A percentile compares a stretch with the other conserved stretches of the same genome.
These are phyloP conservation scores for Penicillium sp. DNA, from an alignment of 2,329 filamentous ascomycete genomes.

Conservation along the genomic window DNA sequence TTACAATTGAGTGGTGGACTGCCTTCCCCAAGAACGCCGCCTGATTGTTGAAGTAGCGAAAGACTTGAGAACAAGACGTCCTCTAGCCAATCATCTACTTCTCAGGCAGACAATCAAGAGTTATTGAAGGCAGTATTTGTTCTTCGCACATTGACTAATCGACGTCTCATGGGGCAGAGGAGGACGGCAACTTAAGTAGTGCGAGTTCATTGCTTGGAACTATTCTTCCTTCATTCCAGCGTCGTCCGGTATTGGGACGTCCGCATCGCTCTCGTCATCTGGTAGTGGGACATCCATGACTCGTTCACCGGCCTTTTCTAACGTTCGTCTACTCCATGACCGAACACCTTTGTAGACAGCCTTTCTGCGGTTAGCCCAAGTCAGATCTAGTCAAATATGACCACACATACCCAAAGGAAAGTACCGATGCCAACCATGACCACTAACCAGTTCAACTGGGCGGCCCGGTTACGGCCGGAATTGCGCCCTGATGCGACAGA, in stretches of 20 bases:
- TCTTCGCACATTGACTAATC: slow-evolving; percentile 98
- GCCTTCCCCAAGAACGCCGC: slow-evolving; percentile 29
- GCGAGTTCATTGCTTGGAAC: slow-evolving; percentile 50
- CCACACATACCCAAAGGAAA: slow-evolving; percentile 66
- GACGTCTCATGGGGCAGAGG: slow-evolving; percentile 72
- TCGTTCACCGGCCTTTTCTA: slow-evolving; percentile 73
- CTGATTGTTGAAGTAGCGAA: slow-evolving; percentile 25
- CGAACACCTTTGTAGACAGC: slow-evolving; percentile 79
- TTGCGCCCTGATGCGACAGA: slow-evolving; percentile 53
- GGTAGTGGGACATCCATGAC: slow-evolving; percentile 69
- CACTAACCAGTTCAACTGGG: slow-evolving; percentile 74
- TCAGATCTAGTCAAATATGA: neutral
- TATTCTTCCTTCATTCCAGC: slow-evolving; percentile 43
- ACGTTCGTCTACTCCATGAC: slow-evolving; percentile 66
- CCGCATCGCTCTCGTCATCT: slow-evolving; percentile 55
- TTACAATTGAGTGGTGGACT: slow-evolving; percentile 27
- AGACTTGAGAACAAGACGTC: slow-evolving; percentile 35
- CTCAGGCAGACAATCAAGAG: slow-evolving; percentile 27
- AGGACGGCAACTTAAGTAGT: slow-evolving; percentile 96
- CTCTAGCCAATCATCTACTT: slow-evolving; percentile 21
- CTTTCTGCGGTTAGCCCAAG: slow-evolving; percentile 43
- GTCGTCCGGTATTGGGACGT: neutral
- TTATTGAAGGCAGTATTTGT: slow-evolving; percentile 42
- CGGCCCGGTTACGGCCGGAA: slow-evolving; percentile 72
- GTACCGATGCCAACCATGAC: slow-evolving; percentile 76